Evolutionary conservation across 345 rosid genomes (phyloP).

Genomic region (Boechera divaricarpa): DNA sequence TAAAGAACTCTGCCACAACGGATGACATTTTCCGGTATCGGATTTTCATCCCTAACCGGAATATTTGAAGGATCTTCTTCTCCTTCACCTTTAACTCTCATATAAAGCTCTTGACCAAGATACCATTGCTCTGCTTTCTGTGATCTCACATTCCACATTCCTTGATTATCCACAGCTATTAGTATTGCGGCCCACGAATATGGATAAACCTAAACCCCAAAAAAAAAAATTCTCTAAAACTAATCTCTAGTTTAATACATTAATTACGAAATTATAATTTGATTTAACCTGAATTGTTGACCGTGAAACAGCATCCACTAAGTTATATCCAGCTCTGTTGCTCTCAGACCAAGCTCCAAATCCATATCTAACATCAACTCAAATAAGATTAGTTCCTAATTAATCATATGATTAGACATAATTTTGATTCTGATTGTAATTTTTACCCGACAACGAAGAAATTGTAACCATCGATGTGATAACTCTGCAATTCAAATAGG

Average conservation of each 20-base stretch:
- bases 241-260: neutral
- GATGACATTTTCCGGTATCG: constrained; percentile 65
- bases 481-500: constrained; percentile 47
- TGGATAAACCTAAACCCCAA: constrained; percentile 58
- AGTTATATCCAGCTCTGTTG: constrained; percentile 54
- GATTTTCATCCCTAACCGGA: constrained; percentile 51
- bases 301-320: constrained; percentile 64
- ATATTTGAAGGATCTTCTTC: constrained; percentile 54
- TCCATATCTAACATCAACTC: constrained; percentile 50
- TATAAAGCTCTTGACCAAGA: constrained; percentile 73
- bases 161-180: constrained; percentile 79
- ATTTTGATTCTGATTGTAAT: neutral
- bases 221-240: neutral
- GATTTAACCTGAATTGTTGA: constrained; percentile 62
- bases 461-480: constrained; percentile 70
- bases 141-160: constrained; percentile 97
- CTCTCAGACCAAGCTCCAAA: constrained; percentile 62
- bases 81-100: constrained; percentile 70
- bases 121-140: constrained; percentile 71
- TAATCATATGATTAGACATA: neutral
- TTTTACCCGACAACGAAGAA: constrained; percentile 61
- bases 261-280: neutral
- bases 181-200: constrained; percentile 69
- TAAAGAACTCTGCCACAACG: constrained; percentile 54
- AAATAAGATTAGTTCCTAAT: neutral